phyloP scores from a whole-genome alignment of 2,329 filamentous ascomycete species.

The Ramichloridium luteum region DNA sequence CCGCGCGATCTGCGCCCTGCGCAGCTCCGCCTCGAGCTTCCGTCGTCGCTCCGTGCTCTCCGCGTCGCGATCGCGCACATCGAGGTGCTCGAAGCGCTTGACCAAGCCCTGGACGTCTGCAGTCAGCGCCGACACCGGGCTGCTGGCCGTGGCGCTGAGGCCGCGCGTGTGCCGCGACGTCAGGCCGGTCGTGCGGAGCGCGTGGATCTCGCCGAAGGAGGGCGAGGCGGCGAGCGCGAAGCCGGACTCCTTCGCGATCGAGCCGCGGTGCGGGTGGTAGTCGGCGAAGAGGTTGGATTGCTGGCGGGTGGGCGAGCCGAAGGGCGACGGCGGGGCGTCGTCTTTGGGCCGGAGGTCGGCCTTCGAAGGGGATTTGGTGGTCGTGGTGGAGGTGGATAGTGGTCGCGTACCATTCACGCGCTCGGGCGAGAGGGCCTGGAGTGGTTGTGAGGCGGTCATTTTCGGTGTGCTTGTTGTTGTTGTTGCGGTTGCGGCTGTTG shows the following conservation, averaged over 20 bases:
- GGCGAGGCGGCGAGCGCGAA: conserved; percentile 19
- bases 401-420: conserved; percentile 1
- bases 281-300: conserved; percentile 21
- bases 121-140: conserved; percentile 42
- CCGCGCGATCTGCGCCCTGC: conserved; percentile 31
- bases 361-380: conserved; percentile 10
- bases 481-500: not conserved
- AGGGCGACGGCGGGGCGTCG: conserved; percentile 17
- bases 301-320: conserved; percentile 24
- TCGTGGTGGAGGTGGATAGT: conserved; percentile 1
- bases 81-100: conserved; percentile 59
- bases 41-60: conserved; percentile 29
- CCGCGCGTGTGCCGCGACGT: no score
- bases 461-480: no score
- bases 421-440: conserved; percentile 37
- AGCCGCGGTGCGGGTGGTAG: conserved; percentile 13
- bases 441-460: conserved; percentile 28
- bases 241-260: conserved; percentile 10
- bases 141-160: no score
- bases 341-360: no score
- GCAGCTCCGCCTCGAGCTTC: conserved; percentile 32
- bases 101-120: conserved; percentile 48
- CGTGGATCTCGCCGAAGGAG: conserved; percentile 21
- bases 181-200: no score
- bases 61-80: conserved; percentile 37